Evolutionary conservation across 257 asterid species (phyloP), one percentile per base, ranked within the genome.

Genomic region (Scutellaria minor): DNA sequence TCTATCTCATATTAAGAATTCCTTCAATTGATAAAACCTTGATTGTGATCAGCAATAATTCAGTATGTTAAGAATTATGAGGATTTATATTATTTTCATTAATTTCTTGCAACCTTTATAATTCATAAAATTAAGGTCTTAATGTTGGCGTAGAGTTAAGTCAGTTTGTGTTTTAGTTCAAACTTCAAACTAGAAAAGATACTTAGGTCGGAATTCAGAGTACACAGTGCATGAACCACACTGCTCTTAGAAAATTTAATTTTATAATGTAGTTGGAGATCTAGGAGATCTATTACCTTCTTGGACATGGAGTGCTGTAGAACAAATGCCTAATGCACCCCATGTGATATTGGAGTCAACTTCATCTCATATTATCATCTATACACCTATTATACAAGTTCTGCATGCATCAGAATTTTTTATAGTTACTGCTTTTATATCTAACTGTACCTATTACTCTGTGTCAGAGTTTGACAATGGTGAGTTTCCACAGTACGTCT

Each of bases 381-480:
- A 47, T 62, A 39, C 54, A 44, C 44, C 6, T 27, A 8, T 55
- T 31, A 18, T 45, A 35, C 51, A 61, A 57, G 71, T 24, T 31
- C 27, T 47, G 8, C 59, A 41, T 61, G 10, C 69, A 14, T 54
- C 24, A 14, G 18, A 18, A 5, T 14, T 62, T 39, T 47, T 66
- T 54, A 55, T 45, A 10, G 15, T 55, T 24, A 5, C 41, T 70
- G 20, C 2, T 18, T 6, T 47, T 51, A 37, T 70, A 44, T 67
- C 80, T 77, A 22, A 82, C 56, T 79, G 52, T 79, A 41, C 46
- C 50, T 2, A 77, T 55, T 48, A 24, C 59, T 72, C 45, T 46
- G 64, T 75, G 67, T 66, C 99, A 95, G 98, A 87, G 97, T 83
- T 90, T 95, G 93, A 95, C 96, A 3, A 72, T 83, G 61, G 96